Percentiles rank a stretch among this genome's conserved stretches.
These are phyloP conservation scores for Castanospermum australe DNA, from an alignment of 306 rosid species.

Conservation along the genomic window DNA sequence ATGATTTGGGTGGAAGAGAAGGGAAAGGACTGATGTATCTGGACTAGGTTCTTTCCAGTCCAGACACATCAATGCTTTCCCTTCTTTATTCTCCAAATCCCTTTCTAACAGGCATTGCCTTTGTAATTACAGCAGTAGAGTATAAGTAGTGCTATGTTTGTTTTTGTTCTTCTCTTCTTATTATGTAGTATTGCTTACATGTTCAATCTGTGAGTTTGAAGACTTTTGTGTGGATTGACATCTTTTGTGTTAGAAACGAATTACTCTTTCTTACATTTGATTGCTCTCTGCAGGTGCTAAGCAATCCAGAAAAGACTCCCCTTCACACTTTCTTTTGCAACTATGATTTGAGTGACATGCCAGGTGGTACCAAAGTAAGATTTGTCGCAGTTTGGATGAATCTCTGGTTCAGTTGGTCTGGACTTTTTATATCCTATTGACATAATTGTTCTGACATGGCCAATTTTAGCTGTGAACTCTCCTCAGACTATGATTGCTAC, in stretches of 20 bases:
- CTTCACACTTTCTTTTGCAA: slow-evolving; percentile 98
- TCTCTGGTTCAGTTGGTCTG: neutral
- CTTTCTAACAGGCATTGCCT: too few species aligned
- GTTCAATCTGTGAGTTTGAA: neutral
- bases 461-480: slow-evolving; percentile 10
- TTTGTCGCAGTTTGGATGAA: slow-evolving; percentile 3
- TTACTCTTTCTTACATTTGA: slow-evolving; percentile 18
- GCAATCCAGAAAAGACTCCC: slow-evolving; percentile 99
- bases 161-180: neutral
- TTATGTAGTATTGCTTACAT: neutral
- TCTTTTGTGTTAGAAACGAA: neutral
- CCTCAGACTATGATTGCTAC: neutral
- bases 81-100: too few species aligned
- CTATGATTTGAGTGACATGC: slow-evolving; percentile 97
- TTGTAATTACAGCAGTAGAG: too few species aligned
- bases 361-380: slow-evolving; percentile 93
- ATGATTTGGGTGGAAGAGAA: neutral
- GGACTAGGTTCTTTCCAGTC: too few species aligned
- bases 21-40: too few species aligned
- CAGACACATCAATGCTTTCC: too few species aligned
- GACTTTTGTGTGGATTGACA: neutral
- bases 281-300: slow-evolving; percentile 71
- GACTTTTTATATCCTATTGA: slow-evolving; percentile 4
- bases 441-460: neutral
- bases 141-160: neutral